Conservation (phyloP, 495 filamentous ascomycete genomes). For the Astrothelium macrocarpum region DNA sequence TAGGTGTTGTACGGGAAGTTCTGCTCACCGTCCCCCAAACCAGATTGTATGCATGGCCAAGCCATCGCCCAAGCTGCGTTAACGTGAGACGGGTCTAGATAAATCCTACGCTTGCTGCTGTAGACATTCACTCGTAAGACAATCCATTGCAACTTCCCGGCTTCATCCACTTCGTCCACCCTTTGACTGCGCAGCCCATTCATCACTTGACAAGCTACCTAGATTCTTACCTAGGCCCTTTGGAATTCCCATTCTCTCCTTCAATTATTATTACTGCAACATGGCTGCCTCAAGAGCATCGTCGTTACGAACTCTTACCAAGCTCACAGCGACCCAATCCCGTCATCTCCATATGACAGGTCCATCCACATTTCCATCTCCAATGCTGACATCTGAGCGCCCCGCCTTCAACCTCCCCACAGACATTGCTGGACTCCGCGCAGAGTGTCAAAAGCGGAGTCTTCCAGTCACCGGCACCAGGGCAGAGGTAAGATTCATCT, state of each 20-base stretch:
- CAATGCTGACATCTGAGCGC: slow-evolving; percentile 28
- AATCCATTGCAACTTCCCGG: background rate
- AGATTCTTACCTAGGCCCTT: background rate
- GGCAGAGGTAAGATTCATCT: slow-evolving; percentile 38
- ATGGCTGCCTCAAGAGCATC: slow-evolving; percentile 44
- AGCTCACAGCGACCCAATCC: slow-evolving; percentile 35
- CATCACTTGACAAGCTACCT: too few relatives aligned
- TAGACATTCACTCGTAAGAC: background rate
- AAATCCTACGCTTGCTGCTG: background rate
- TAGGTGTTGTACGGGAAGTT: background rate
- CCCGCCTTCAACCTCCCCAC: slow-evolving; percentile 28
- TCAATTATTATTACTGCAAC: background rate
- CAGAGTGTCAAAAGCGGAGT: slow-evolving; percentile 34
- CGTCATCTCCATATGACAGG: slow-evolving; percentile 46
- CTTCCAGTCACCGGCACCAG: slow-evolving; percentile 47
- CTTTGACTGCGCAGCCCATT: too few relatives aligned
- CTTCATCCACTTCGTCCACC: background rate
- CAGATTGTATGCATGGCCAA: background rate
- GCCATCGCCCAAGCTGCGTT: background rate
- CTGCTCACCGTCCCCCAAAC: background rate
- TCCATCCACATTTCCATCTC: slow-evolving; percentile 31
- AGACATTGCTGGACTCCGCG: slow-evolving; percentile 26
- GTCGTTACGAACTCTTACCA: slow-evolving; percentile 42
- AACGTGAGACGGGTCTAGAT: background rate
- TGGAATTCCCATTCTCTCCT: background rate